Percentiles rank a stretch among this genome's conserved stretches.
Evolutionary conservation across 768 basidiomycete genomes (phyloP).

Genomic region (Lanmaoa rubissima): DNA sequence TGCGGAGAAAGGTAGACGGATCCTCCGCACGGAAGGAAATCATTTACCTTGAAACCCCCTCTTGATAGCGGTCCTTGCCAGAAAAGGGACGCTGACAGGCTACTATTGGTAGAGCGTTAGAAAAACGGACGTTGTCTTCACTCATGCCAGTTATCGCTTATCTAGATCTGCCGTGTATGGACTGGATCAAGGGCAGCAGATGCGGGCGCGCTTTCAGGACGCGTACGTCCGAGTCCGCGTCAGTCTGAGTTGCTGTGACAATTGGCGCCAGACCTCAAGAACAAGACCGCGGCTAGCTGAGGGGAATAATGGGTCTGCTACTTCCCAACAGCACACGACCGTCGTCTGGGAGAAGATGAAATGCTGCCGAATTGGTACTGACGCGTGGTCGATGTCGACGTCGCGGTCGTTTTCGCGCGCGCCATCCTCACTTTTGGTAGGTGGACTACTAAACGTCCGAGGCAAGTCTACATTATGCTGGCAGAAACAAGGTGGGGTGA

Average conservation of each 20-base stretch:
- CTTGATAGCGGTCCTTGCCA: constrained; percentile 1
- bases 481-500: neutral
- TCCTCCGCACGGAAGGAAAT: constrained; percentile 10
- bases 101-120: neutral
- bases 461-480: neutral
- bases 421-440: too few relatives aligned
- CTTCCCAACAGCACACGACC: neutral
- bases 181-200: constrained; percentile 1
- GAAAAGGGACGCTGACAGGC: neutral
- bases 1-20: constrained; percentile 2
- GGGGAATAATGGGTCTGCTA: neutral
- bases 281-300: too few relatives aligned
- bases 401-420: neutral
- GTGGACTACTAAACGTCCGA: neutral
- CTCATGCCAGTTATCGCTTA: too few relatives aligned
- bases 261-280: too few relatives aligned
- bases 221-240: neutral
- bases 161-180: too few relatives aligned
- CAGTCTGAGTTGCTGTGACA: too few relatives aligned
- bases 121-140: constrained; percentile 1
- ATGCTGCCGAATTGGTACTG: neutral
- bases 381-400: neutral
- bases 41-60: constrained; percentile 2
- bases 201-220: constrained; percentile 5
- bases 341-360: neutral